Evolutionary conservation across 805 yeast genomes (phyloP), one percentile per base, ranked within the genome.

Genomic region (Starmerella vaccinii): DNA sequence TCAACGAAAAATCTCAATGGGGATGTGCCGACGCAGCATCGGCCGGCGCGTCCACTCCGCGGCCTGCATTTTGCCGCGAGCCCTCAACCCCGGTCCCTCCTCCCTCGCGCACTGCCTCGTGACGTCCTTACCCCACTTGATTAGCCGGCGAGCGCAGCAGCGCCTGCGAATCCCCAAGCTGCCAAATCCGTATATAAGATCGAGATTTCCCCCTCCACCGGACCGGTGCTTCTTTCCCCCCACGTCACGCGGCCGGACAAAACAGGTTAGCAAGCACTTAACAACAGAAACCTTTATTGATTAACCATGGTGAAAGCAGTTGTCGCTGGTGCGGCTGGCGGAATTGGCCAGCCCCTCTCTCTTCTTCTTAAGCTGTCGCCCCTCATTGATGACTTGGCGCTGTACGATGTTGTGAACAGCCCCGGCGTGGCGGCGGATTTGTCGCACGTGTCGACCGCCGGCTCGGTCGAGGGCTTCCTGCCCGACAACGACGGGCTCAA

Each of bases 331-430:
- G 63, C 63, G 32, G 88, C 90, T 49, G 95, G 95, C 61, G 95
- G 96, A 54, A 87, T 87, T 64, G 96, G 96, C 50, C 95, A 88
- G 73, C 94, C 95, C 39, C 74, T 87, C 55, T 85, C 95, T 13
- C 77, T 88, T 49, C 74, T 87, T 56, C 72, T 87, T 60, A 87
- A 87, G 68, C 71, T 86, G 53, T 77, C 80, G 60, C 78, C 78
- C 35, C 71, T 74, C 49, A 75, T 81, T 45, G 72, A 74, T 53
- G 80, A 81, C 59, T 73, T 87, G 59, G 79, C 95, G 5, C 74
- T 87, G 52, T 87, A 79, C 68, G 96, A 88, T 72, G 87, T 88
- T 42, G 89, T 84, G 63, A 77, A 81, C 62, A 77, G 82, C 29
- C 83, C 84, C 45, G 96, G 96, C 60, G 95, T 87, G 34, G 88